Evolutionary conservation across 768 basidiomycete genomes (phyloP), one percentile per base, ranked within the genome.

Genomic region (Termitomyces sp.): DNA sequence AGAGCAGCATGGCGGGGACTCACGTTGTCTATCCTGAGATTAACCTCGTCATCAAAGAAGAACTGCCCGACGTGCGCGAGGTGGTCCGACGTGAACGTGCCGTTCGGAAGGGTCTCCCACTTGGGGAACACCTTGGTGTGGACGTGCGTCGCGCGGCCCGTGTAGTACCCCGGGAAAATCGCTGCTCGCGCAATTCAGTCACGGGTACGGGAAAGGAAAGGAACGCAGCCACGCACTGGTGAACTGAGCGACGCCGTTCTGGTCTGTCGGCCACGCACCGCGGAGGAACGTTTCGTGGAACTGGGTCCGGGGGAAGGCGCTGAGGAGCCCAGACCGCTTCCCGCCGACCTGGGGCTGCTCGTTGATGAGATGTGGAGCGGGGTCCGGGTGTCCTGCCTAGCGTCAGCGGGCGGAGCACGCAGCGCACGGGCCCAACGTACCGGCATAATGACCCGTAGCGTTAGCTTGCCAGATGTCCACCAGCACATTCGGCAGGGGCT

Each of bases 391-490:
- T 1, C 79, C 77, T 75, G 28, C 1, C n/a, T 11, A 35, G 10
- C 1, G 33, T 11, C 33, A 35, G 33, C 13, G 33, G n/a, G 2
- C 10, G 33, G 13, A 11, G 11, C 9, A 30, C 5, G 30, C 3
- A 30, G 6, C 1, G 6, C 3, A 30, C 7, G 30, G 30, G 30
- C 1, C 28, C 7, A 8, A 38, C 67, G 14, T 47, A 74, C 79
- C 80, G n/a, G 80, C 76, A 57, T 83, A 83, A 53, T 71, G 71
- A 0, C 81, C 81, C 0, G 81, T 83, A 6, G 81, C 77, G 59
- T 83, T 83, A 3, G 81, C 79, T 60, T 80, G 79, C 81, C 81
- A 83, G 44, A 83, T 78, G 58, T 83, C 81, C 3, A 83, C 80
- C n/a, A 83, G 72, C 35, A 80, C 79, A 54, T 83, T 79, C 0